A percentile compares a stretch with the other conserved stretches of the same genome.
Conservation (phyloP, 192 early-diverging fungal species). For the Coemansia sp. region DNA sequence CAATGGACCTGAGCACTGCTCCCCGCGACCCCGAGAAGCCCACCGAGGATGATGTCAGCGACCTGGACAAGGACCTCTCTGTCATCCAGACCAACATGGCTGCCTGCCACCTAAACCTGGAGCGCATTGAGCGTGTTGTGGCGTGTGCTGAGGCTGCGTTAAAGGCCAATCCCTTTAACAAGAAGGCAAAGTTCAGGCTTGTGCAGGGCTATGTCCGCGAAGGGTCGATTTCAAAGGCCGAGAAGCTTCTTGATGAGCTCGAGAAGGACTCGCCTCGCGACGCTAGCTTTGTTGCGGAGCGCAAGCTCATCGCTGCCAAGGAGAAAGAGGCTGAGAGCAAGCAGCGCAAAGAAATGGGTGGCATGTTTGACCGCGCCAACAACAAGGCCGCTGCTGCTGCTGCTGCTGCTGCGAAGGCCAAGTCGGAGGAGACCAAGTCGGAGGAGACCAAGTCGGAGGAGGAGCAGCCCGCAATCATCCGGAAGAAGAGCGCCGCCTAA, state of each 20-base stretch:
- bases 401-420: too few species aligned
- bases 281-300: slow-evolving; percentile 36
- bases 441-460: not conserved
- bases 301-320: slow-evolving; percentile 27
- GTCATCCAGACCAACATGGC: slow-evolving; percentile 48
- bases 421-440: not conserved
- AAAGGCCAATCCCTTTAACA: slow-evolving; percentile 43
- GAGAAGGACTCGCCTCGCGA: slow-evolving; percentile 34
- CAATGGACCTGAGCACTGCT: slow-evolving; percentile 8
- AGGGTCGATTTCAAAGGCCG: slow-evolving; percentile 33
- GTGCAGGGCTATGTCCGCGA: slow-evolving; percentile 43
- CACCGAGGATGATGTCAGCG: slow-evolving; percentile 37
- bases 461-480: not conserved
- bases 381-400: not conserved
- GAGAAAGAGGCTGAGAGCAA: slow-evolving; percentile 41
- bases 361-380: slow-evolving; percentile 50
- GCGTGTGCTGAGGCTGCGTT: slow-evolving; percentile 31
- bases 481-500: not conserved
- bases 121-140: slow-evolving; percentile 14
- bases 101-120: slow-evolving; percentile 41
- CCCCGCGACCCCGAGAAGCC: slow-evolving; percentile 17
- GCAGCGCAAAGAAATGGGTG: slow-evolving; percentile 43
- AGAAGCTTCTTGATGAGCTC: slow-evolving; percentile 39
- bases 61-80: slow-evolving; percentile 38
- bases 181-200: slow-evolving; percentile 50